Percentiles rank a stretch among this genome's conserved stretches.
Evolutionary conservation across 1,284 basidiomycete species (phyloP).

Genomic region (Irpex sp.): DNA sequence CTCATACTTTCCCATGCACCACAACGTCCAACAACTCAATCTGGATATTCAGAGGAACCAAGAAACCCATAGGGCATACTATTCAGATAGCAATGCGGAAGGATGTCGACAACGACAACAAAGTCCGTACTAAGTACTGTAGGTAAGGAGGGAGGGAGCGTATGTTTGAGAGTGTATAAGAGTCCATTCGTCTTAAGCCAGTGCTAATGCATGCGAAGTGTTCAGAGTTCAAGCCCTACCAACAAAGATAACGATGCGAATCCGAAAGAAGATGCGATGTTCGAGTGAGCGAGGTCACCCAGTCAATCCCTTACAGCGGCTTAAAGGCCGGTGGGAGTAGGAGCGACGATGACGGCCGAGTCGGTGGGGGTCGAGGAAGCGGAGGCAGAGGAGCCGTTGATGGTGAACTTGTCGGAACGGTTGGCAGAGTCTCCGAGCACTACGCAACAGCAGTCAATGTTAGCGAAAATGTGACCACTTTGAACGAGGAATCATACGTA

Average conservation of each 20-base stretch:
- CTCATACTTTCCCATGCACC: background rate
- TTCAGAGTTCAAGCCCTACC: no score
- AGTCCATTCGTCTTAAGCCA: no score
- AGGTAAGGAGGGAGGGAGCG: background rate
- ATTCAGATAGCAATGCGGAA: background rate
- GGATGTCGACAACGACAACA: background rate
- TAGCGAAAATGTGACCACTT: background rate
- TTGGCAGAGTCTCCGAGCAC: constrained; percentile 15
- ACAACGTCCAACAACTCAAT: background rate
- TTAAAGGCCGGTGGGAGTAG: background rate
- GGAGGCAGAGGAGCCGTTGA: background rate
- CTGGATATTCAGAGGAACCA: background rate
- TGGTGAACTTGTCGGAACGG: constrained; percentile 14
- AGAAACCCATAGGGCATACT: background rate
- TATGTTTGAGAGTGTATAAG: background rate
- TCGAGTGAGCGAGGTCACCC: background rate
- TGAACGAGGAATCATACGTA: constrained; percentile 21
- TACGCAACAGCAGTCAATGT: background rate
- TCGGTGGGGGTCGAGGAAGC: background rate
- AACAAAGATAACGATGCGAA: background rate
- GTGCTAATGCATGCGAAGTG: no score
- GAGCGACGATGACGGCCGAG: background rate
- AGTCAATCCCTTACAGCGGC: background rate
- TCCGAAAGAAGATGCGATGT: background rate
- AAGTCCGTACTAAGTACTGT: background rate